phyloP scores from a whole-genome alignment of 2,329 filamentous ascomycete species.

The Colletotrichum scovillei region DNA sequence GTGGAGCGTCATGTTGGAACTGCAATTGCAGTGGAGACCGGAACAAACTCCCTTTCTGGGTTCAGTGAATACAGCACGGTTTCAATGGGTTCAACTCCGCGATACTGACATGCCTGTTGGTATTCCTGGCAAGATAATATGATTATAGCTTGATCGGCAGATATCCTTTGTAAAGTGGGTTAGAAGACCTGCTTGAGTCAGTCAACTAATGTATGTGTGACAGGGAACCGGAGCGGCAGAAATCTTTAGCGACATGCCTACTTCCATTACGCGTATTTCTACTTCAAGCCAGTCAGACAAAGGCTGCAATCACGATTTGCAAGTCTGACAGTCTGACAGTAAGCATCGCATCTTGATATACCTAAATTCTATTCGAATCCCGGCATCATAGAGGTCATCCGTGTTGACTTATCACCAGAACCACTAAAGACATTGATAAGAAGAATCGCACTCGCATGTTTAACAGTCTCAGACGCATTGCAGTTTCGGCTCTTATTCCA shows the following conservation, averaged over 20 bases:
- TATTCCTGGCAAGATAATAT: neutral
- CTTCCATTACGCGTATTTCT: neutral
- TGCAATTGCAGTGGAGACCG: no score
- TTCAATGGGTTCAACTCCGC: neutral
- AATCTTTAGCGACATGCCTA: neutral
- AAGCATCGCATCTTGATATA: no score
- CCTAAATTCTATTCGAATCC: no score
- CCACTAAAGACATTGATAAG: no score
- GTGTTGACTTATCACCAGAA: no score
- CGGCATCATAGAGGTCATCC: no score
- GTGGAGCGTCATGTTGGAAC: no score
- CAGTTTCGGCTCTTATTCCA: no score
- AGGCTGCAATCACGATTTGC: neutral
- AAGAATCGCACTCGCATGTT: no score
- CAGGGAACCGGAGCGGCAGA: neutral
- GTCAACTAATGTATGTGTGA: neutral
- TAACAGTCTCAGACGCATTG: no score
- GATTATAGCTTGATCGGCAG: neutral
- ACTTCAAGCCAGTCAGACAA: neutral
- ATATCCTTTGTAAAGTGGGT: neutral
- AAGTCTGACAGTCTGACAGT: no score
- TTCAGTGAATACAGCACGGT: neutral
- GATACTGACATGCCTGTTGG: neutral
- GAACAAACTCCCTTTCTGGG: neutral
- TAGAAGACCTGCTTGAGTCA: neutral